Evolutionary conservation across 192 early-diverging fungal species (phyloP).

Genomic region (Backusella parvicylindrica): DNA sequence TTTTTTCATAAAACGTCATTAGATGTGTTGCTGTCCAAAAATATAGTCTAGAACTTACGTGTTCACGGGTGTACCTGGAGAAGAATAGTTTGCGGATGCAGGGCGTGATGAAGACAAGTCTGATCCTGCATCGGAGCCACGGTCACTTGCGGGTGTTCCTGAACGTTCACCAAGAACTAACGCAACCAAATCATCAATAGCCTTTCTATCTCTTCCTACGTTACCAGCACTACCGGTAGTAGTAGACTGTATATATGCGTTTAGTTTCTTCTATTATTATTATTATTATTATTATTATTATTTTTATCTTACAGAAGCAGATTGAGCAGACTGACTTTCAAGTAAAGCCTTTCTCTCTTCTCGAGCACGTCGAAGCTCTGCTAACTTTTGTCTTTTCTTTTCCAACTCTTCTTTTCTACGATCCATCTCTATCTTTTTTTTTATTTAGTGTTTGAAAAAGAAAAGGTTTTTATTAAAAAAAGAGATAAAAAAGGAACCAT

Average conservation of each 20-base stretch:
- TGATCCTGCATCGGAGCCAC: slow-evolving; percentile 42
- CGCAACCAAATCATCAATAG: slow-evolving; percentile 85
- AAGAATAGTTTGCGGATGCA: slow-evolving; percentile 30
- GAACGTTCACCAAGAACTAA: slow-evolving; percentile 75
- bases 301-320: slow-evolving; percentile 14
- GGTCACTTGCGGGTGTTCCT: slow-evolving; percentile 39
- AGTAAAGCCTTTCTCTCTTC: slow-evolving; percentile 68
- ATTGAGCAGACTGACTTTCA: slow-evolving; percentile 30
- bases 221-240: neutral
- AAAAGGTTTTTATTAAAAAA: neutral
- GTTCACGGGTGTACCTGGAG: slow-evolving; percentile 27
- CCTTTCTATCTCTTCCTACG: slow-evolving; percentile 47
- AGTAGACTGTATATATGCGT: neutral
- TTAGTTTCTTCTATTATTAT: neutral
- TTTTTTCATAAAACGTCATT: too few relatives aligned
- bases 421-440: slow-evolving; percentile 47
- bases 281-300: neutral
- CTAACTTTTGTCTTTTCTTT: slow-evolving; percentile 88
- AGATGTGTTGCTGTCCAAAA: too few relatives aligned
- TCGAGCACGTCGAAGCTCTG: slow-evolving; percentile 77
- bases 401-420: slow-evolving; percentile 79
- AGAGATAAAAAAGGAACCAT: neutral
- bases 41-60: slow-evolving; percentile 13
- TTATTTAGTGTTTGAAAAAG: neutral
- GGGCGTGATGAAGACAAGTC: slow-evolving; percentile 42